Evolutionary conservation across 208 protist genomes (phyloP), one percentile per base, ranked within the genome.

Genomic region (Trypanosoma lewisi): DNA sequence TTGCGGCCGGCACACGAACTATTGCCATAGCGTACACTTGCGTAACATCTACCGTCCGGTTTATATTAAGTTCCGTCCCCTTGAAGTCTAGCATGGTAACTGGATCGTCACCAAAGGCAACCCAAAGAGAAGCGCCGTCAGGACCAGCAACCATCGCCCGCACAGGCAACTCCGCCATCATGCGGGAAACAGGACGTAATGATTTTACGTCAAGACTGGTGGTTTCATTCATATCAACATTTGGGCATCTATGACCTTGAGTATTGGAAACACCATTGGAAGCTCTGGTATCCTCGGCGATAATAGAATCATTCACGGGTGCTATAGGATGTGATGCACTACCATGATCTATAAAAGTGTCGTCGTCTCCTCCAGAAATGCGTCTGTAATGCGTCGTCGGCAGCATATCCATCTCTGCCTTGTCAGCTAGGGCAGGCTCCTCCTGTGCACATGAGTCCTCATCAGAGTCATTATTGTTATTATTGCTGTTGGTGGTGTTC

Each of bases 261-360:
- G 6, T 58, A 34, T 6, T 37, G 30, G 6, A 12, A 33, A 21
- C 23, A 39, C 31, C 19, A 27, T 67, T 7, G 31, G 21, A 33
- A 42, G 52, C 16, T 70, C 45, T 1, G 9, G 6, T 52, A 1
- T 33, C 23, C 8, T 1, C n/a, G 6, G 4, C 23, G 16, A 17
- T 17, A 28, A 27, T 1, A 52, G 14, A 4, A 31, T 77, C 72
- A n/a, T 61, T 70, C 0, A 31, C 17, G 28, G 30, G 63, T 36
- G 66, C 67, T 14, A 34, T 14, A 2, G 42, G 31, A 41, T 28
- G n/a, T n/a, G 27, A 39, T 17, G 73, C 65, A 60, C 84, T 91
- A 47, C 89, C 89, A 71, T 95, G 83, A 58, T 95, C 89, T 12
- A 95, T 76, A 75, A 95, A 95, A 3, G 89, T 95, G 70, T 91